Percentiles rank a stretch among this genome's conserved stretches.
Conservation (phyloP, 257 asterid species). For the Plantago elongata region DNA sequence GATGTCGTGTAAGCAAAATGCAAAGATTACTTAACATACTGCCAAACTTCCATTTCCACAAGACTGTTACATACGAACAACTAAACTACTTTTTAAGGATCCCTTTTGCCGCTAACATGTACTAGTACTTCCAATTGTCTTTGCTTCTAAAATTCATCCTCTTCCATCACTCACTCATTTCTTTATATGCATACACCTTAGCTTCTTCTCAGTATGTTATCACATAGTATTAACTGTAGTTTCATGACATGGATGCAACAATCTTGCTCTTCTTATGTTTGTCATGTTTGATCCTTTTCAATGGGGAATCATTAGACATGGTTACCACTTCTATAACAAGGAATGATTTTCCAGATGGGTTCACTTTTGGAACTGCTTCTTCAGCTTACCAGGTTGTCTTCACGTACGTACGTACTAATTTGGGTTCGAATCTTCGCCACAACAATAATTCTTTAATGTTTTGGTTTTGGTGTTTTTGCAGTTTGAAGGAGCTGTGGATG, state of each 20-base stretch:
- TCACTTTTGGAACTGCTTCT: constrained; percentile 89
- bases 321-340: constrained; percentile 26
- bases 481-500: constrained; percentile 88
- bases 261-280: neutral
- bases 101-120: neutral
- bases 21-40: constrained; percentile 23
- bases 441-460: neutral
- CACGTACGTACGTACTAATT: no score
- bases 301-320: constrained; percentile 32
- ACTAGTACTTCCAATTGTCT: constrained; percentile 20
- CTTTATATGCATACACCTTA: neutral
- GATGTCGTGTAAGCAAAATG: constrained; percentile 38
- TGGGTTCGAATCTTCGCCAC: no score
- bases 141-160: constrained; percentile 20
- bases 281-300: constrained; percentile 11
- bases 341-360: constrained; percentile 63
- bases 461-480: constrained; percentile 1
- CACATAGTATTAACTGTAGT: neutral
- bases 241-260: neutral
- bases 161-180: constrained; percentile 17
- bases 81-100: constrained; percentile 5
- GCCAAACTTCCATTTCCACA: constrained; percentile 15
- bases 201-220: neutral
- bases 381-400: constrained; percentile 73
- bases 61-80: neutral